Evolutionary conservation across 73 alveolate species (phyloP), one percentile per base, ranked within the genome.

Genomic region (Symbiodinium natans): DNA sequence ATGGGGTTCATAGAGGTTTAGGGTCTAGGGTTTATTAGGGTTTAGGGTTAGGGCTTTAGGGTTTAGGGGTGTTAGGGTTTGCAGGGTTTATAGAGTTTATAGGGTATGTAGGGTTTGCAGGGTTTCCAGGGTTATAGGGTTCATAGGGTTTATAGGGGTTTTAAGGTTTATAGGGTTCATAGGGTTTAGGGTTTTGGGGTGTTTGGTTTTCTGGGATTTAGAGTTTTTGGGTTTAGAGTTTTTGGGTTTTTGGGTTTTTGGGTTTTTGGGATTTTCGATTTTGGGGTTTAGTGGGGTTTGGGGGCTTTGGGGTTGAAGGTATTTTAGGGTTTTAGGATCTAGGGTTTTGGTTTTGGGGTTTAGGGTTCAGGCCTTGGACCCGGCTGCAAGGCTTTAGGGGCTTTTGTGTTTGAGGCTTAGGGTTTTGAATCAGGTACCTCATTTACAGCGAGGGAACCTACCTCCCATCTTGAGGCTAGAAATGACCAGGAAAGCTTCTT

Each of bases 321-420:
- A 63, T 5, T 19, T 19, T 8, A 21, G 39, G 39, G n/a, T 63
- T 29, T 29, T 29, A 21, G 82, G 82, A 19, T 63, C 82, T 6
- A n/a, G 33, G 82, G 36, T 63, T 19, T 8, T 8, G 39, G 82
- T 19, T 63, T 29, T n/a, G 82, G n/a, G 82, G 5, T 63, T 46
- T 46, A 13, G 59, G 59, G 6, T 46, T 46, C 13, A 46, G 59
- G 59, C 21, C 59, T 13, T 46, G 59, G 59, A 13, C 59, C 6
- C n/a, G n/a, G n/a, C n/a, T n/a, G 23, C 33, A 46, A 89, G 95
- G 86, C 56, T 39, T 89, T 89, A n/a, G n/a, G n/a, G n/a, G n/a
- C n/a, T n/a, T n/a, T n/a, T n/a, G n/a, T n/a, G n/a, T n/a, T n/a
- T n/a, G n/a, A n/a, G n/a, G n/a, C n/a, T n/a, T n/a, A n/a, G n/a